Evolutionary conservation across 768 basidiomycete genomes (phyloP), one percentile per base, ranked within the genome.

Genomic region (Lepiota venenata): DNA sequence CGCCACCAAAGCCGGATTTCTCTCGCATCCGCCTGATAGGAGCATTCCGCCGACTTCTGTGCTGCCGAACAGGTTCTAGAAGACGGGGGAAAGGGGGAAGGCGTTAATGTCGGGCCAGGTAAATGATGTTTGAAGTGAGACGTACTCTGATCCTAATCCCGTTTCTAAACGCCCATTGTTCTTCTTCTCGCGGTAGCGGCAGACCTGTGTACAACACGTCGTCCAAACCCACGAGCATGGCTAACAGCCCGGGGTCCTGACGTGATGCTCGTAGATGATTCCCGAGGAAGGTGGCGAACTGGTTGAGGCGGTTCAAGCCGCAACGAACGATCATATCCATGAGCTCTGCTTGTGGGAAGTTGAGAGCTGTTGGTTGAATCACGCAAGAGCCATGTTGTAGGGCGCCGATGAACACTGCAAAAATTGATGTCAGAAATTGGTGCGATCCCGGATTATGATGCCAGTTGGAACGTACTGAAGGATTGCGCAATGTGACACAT

Each of bases 401-500:
- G 55, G 77, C 72, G 46, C 88, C 86, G 61, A 90, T 70, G 42
- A 91, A 74, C 83, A 89, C 87, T 86, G 58, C 56, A 52, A 52
- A 58, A 52, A 58, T 60, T 53, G 21, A 58, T 52, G 60, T 66
- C 59, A 65, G 42, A 32, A 63, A 53, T 61, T 56, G 63, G 38
- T 21, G 55, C 32, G 56, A 61, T 56, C 59, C 47, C 27, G 32
- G 60, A 69, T 63, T n/a, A 59, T 62, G 60, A 63, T 32, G 54
- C 53, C n/a, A 50, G 51, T 48, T 51, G 36, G 52, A 46, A 73
- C 85, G 74, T 69, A 88, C 87, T 84, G 76, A 83, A 88, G 39
- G 78, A 81, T 67, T 90, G 87, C 25, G 70, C 89, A 57, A 90
- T 90, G 69, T 90, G 89, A 64, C 85, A 89, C 86, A 91, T 87